Evolutionary conservation across 139 green algal genomes (phyloP).

Genomic region (Picochlorum sp.): DNA sequence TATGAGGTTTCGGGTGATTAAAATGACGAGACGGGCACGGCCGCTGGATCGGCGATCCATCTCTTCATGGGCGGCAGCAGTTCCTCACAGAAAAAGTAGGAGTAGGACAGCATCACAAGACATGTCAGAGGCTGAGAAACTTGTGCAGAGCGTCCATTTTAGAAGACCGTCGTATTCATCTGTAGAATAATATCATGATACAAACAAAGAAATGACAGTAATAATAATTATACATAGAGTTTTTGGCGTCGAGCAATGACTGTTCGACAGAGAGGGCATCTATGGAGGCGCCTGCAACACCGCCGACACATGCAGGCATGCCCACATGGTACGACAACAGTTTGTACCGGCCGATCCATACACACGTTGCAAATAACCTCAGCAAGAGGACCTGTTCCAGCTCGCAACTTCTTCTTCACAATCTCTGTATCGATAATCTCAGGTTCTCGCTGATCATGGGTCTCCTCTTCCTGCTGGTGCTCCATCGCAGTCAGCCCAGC

Average conservation of each 20-base stretch:
- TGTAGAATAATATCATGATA: not conserved
- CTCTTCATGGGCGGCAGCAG: too few species aligned
- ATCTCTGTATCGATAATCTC: not conserved
- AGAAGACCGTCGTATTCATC: too few species aligned
- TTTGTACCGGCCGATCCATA: constrained; percentile 58
- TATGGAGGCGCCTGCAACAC: constrained; percentile 50
- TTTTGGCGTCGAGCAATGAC: constrained; percentile 63
- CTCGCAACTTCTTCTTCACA: not conserved
- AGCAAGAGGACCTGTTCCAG: constrained; percentile 4
- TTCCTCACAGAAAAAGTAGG: too few species aligned
- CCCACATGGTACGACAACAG: constrained; percentile 70
- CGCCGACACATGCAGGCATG: constrained; percentile 65
- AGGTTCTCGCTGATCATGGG: not conserved
- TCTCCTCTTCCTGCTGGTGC: not conserved
- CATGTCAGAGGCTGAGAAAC: too few species aligned
- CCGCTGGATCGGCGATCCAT: too few species aligned
- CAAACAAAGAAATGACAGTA: not conserved
- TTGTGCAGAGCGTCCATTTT: too few species aligned
- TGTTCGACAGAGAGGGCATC: constrained; percentile 68
- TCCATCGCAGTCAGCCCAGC: too few species aligned
- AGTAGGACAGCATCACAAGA: too few species aligned
- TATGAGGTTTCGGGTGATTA: not conserved
- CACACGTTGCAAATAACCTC: constrained; percentile 48
- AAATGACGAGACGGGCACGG: not conserved
- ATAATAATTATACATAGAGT: constrained; percentile 33